Conservation (phyloP, 106 monocot genomes). For the Dendrobium catenatum region DNA sequence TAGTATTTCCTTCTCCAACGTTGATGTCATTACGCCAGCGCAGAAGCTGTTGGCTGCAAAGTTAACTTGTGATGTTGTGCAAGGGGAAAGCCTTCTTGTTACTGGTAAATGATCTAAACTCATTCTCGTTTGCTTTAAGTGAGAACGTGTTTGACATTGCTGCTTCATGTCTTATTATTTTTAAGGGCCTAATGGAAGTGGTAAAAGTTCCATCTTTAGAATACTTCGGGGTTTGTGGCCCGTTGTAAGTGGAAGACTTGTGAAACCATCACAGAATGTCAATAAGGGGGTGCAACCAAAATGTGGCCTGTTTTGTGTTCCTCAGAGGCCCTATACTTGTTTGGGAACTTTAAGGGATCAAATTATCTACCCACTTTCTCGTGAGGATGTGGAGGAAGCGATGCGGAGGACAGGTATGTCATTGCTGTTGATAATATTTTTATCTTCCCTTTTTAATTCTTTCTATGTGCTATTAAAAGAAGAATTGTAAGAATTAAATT, state of each 20-base stretch:
- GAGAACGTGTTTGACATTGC: background rate
- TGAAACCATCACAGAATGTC: conserved; percentile 42
- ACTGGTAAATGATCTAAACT: conserved; percentile 55
- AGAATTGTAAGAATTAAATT: background rate
- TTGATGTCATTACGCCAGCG: conserved; percentile 74
- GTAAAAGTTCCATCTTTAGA: conserved; percentile 96
- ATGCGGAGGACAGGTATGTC: conserved; percentile 45
- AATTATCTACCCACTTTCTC: conserved; percentile 94
- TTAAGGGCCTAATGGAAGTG: conserved; percentile 99
- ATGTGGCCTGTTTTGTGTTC: conserved; percentile 62
- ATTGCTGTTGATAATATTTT: background rate
- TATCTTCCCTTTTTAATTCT: background rate
- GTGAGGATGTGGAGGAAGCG: conserved; percentile 65
- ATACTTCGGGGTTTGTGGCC: conserved; percentile 93
- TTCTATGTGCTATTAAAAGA: background rate
- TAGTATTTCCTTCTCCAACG: conserved; percentile 71
- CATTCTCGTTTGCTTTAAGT: background rate
- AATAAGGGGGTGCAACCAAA: conserved; percentile 21
- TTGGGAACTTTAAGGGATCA: conserved; percentile 96
- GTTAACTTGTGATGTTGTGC: conserved; percentile 66
- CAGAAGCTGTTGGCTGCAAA: conserved; percentile 83
- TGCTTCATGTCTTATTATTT: conserved; percentile 8
- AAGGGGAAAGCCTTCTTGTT: conserved; percentile 81
- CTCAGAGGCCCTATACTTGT: conserved; percentile 91
- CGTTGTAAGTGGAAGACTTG: conserved; percentile 50